Percentiles rank a stretch among this genome's conserved stretches.
These are phyloP conservation scores for Annulohypoxylon nitens DNA, from an alignment of 495 filamentous ascomycete species.

Conservation along the genomic window DNA sequence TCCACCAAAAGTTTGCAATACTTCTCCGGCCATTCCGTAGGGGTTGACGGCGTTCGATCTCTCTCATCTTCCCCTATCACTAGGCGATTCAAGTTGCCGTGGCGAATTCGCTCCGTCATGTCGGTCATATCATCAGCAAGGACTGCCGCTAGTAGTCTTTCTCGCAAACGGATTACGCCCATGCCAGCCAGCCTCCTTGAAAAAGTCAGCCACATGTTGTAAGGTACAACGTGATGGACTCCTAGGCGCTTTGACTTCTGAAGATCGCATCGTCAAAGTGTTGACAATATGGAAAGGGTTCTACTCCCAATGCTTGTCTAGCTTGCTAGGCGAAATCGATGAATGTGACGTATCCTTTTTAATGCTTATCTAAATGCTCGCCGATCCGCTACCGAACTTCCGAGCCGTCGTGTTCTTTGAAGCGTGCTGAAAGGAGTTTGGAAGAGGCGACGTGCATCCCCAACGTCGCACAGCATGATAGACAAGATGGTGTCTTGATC, in stretches of 20 bases:
- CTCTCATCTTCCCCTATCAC: not conserved
- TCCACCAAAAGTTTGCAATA: slow-evolving; percentile 23
- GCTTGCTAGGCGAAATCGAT: slow-evolving; percentile 48
- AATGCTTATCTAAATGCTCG: slow-evolving; percentile 47
- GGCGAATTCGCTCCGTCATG: slow-evolving; percentile 51
- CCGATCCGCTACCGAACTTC: slow-evolving; percentile 39
- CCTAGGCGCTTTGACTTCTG: not conserved
- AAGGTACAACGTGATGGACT: slow-evolving; percentile 20
- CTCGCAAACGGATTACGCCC: slow-evolving; percentile 31
- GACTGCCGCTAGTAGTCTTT: slow-evolving; percentile 45
- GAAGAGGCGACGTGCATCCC: slow-evolving; percentile 54
- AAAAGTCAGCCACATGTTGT: slow-evolving; percentile 26
- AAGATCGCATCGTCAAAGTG: not conserved
- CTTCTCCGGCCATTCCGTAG: slow-evolving; percentile 44
- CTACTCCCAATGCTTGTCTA: slow-evolving; percentile 8
- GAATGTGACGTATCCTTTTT: slow-evolving; percentile 53
- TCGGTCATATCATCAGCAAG: slow-evolving; percentile 49
- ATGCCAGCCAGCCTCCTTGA: slow-evolving; percentile 27
- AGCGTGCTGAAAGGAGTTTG: slow-evolving; percentile 42
- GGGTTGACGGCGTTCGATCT: slow-evolving; percentile 19
- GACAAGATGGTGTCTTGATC: slow-evolving; percentile 39
- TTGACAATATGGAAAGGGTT: slow-evolving; percentile 11
- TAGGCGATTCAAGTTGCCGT: slow-evolving; percentile 45
- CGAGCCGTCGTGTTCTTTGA: slow-evolving; percentile 23
- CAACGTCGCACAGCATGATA: slow-evolving; percentile 53